Evolutionary conservation across 1,284 basidiomycete species (phyloP), one percentile per base, ranked within the genome.

Genomic region (Cutaneotrichosporon mucoides): DNA sequence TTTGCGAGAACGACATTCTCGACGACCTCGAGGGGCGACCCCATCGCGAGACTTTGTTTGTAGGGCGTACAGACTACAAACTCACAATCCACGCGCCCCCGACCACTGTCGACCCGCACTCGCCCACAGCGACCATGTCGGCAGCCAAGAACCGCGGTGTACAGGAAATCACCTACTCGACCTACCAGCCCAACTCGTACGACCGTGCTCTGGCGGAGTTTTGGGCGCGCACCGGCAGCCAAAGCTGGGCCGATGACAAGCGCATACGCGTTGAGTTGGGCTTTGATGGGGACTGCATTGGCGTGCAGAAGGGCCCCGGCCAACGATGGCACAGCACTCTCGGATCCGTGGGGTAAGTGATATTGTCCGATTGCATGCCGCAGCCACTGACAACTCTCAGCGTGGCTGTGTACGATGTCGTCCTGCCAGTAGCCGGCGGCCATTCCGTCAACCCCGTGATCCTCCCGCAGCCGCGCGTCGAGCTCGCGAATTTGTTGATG

Each of bases 381-480:
- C 34, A 24, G n/a, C 38, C 38, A 36, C 51, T 53, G 44, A 54
- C 36, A 33, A 12, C 16, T 11, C 44, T 16, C 51, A 74, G 75
- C 13, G 73, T 79, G 41, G 75, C 73, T 2, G 77, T 77, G 12
- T 79, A 77, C 62, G 77, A 79, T 35, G 68, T 79, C 9, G 69
- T 79, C 6, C 65, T 73, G 3, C 75, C 77, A 0, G 48, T 69
- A 4, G 56, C 71, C 2, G 63, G 24, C 24, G 24, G 70, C 2
- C 56, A 66, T 6, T 66, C 69, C 15, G 40, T 38, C 38, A 71
- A 73, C 53, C 76, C 77, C 4, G 75, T 79, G 7, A 70, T 79
- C n/a, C 70, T 79, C 1, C 77, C 77, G 15, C 77, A 79, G 63
- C 76, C 77, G 33, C 70, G 68, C 3, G 68, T 73, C 8, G 69